Evolutionary conservation across 139 green algal species (phyloP), one percentile per base, ranked within the genome.

Genomic region (Haematococcus lacustris): DNA sequence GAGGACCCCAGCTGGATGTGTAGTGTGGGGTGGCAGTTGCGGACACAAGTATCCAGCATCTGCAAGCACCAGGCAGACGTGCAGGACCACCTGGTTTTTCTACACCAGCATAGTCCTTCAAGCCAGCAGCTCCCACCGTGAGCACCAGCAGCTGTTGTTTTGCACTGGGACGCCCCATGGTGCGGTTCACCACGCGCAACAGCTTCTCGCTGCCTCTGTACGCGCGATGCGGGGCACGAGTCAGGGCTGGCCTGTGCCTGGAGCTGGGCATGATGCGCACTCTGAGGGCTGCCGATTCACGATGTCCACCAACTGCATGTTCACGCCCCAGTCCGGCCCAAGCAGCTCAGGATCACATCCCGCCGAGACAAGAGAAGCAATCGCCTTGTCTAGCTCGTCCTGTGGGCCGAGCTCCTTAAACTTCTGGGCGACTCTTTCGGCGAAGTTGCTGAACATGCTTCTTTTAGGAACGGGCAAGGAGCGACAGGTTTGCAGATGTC

Each of bases 11-110:
- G 70, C 37, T 74, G 41, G 30, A 41, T 35, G 59, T 88, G 83
- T n/a, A 91, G 79, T 40, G 75, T 51, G 0, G 78, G 73, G 1
- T 81, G 30, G 66, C 78, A 85, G 75, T 91, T 91, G 70, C 88
- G 87, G 39, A 91, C 78, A 66, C 81, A 85, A 25, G 79, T 81
- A 63, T 91, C 86, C 23, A 91, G 74, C 39, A 82, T 73, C 82
- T 84, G 75, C 40, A 39, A 60, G 30, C 35, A 37, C 63, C 30
- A 59, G 13, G n/a, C 13, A 43, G 32, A 5, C 4, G 4, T 39
- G 4, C 4, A 39, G 61, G 4, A 26, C 7, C 13, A 69, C 5
- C 30, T 69, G 62, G 32, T 34, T 66, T 38, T 66, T 66, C 6
- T 17, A 69, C 9, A n/a, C 33, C 6, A 35, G 34, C 33, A 38